phyloP scores from a whole-genome alignment of 2,329 filamentous ascomycete species.

The Monosporascus sp. region DNA sequence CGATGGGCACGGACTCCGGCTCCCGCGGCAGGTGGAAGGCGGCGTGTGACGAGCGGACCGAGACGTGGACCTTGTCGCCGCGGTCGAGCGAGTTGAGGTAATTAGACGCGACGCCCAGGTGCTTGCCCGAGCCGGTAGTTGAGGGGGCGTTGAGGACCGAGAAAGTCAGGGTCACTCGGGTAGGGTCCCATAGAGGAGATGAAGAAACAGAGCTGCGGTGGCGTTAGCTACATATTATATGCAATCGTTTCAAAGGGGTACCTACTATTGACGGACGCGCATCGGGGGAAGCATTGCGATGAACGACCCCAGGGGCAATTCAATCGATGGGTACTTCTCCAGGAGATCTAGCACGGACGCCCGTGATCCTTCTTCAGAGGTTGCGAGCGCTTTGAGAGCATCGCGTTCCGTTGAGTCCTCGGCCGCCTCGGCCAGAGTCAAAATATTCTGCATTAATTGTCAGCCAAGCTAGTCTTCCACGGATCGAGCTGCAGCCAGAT shows the following conservation, averaged over 20 bases:
- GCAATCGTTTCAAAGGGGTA: constrained; percentile 33
- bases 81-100: constrained; percentile 49
- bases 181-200: constrained; percentile 57
- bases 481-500: not conserved
- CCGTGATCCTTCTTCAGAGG: constrained; percentile 49
- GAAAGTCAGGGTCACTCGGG: constrained; percentile 62
- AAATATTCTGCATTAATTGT: constrained; percentile 31
- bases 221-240: constrained; percentile 9
- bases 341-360: constrained; percentile 66
- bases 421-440: constrained; percentile 25
- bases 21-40: constrained; percentile 46
- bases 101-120: constrained; percentile 56
- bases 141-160: constrained; percentile 57
- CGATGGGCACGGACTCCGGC: constrained; percentile 41
- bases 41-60: constrained; percentile 31
- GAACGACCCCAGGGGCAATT: constrained; percentile 61
- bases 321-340: constrained; percentile 54
- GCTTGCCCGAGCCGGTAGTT: constrained; percentile 41
- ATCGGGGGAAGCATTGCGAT: constrained; percentile 71
- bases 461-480: constrained; percentile 1
- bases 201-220: constrained; percentile 62
- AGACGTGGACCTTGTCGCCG: constrained; percentile 36
- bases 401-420: constrained; percentile 20
- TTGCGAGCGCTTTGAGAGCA: constrained; percentile 43
- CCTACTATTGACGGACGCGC: constrained; percentile 70